Base-by-base conservation (phyloP, 2,329 filamentous ascomycete genomes). In the Pseudocercospora eumusae region DNA sequence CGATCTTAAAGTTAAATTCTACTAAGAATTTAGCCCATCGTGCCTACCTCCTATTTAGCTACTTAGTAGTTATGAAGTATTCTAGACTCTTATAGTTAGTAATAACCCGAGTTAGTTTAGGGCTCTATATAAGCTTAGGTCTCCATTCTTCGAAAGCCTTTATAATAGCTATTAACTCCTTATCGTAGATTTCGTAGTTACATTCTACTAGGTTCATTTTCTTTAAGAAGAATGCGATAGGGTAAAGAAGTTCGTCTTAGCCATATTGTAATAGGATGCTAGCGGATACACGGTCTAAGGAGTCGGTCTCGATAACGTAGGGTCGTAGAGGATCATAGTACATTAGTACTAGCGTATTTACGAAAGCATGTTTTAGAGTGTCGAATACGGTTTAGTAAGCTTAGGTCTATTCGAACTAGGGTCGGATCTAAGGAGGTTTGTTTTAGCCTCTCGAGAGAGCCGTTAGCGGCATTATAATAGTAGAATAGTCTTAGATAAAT, bases 151-250 rank as follows among this genome's bases (percentile, higher is more conserved):
- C n/a, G n/a, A n/a, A n/a, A n/a, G n/a, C n/a, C n/a, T n/a, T n/a
- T n/a, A n/a, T n/a, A n/a, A n/a, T n/a, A n/a, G n/a, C n/a, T n/a
- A n/a, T n/a, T n/a, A n/a, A n/a, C n/a, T n/a, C n/a, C n/a, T n/a
- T n/a, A n/a, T n/a, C n/a, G n/a, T n/a, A n/a, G n/a, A n/a, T n/a
- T n/a, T n/a, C n/a, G n/a, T n/a, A n/a, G n/a, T n/a, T n/a, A n/a
- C n/a, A 65, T 57, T 76, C 60, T 0, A 62, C 63, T 3, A 47
- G 56, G 3, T n/a, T 59, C 2, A 70, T 56, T 40, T 73, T 74
- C 47, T 61, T 63, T 7, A 64, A 72, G 20, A 61, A 67, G 63
- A 64, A 74, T 9, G 67, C 68, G 0, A 73, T 56, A 7, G 57
- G 70, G 31, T 59, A 28, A 1, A 47, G 28, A n/a, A 52, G 13